Evolutionary conservation across 106 monocot species (phyloP), one percentile per base, ranked within the genome.

Genomic region (Ottelia alismoides): DNA sequence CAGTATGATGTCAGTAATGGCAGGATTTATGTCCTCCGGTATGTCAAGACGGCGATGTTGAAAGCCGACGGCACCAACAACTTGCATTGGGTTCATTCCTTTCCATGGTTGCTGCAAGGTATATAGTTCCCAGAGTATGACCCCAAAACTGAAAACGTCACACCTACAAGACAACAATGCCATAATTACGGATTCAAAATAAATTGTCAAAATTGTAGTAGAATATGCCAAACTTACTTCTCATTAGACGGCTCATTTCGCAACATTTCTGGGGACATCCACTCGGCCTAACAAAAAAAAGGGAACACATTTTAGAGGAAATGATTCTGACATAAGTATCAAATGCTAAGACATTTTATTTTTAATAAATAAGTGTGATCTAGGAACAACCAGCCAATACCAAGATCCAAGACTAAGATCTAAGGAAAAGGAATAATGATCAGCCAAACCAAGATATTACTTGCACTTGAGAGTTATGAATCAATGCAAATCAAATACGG

Each of bases 1-100:
- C 11, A 25, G 26, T 57, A 79, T 73, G 31, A 79, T 84, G 2
- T 69, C 61, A 53, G 84, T 65, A 44, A 84, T 62, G 43, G 45
- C 75, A 27, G 79, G 79, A 66, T 84, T 72, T 54, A 73, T 68
- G 72, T 73, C 72, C 60, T 69, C 54, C 10, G 84, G 84, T 49
- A 84, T 63, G 47, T 84, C 84, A 62, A 84, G 79, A 35, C 70
- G 72, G 2, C 84, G 84, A 45, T 75, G 57, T 61, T 84, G 84
- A 56, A 84, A 84, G 3, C 84, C 84, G 49, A 84, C 79, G 31
- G 84, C 84, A 54, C 84, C 84, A 44, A 84, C 84, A 24, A 85
- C 85, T 64, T 80, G 85, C 79, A 85, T 85, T 1, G 85, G 59
- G n/a, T 80, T 85, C 80, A 85, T 80, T 28, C 80, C 80, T 53